Evolutionary conservation across 371 early-diverging fungal species (phyloP).

Genomic region (Nematocida minor): DNA sequence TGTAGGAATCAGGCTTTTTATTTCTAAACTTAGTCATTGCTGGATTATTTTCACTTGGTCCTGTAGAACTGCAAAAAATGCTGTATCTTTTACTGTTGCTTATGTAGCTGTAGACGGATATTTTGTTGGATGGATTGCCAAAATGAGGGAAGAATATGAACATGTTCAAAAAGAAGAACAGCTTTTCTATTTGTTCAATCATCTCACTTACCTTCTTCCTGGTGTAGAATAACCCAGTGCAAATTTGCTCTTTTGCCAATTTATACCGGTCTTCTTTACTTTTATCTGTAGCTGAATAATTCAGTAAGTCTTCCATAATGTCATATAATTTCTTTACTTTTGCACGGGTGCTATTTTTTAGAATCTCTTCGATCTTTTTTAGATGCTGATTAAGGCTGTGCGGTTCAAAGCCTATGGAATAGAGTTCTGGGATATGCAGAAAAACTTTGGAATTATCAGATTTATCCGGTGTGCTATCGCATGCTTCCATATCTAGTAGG

Average conservation of each 20-base stretch:
- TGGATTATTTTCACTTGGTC: not conserved
- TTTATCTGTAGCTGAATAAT: not conserved
- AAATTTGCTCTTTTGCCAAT: not conserved
- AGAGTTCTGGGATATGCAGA: too few relatives aligned
- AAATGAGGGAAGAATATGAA: not conserved
- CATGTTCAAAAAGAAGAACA: not conserved
- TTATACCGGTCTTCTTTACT: not conserved
- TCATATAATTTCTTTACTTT: too few relatives aligned
- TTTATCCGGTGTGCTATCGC: too few relatives aligned
- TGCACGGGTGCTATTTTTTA: too few relatives aligned
- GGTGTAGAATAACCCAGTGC: not conserved
- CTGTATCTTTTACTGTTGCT: not conserved
- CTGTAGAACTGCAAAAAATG: not conserved
- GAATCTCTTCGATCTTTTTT: too few relatives aligned
- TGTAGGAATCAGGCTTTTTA: too few relatives aligned
- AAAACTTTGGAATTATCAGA: too few relatives aligned
- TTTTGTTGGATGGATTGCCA: not conserved
- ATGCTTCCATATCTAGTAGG: too few relatives aligned
- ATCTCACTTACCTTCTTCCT: not conserved
- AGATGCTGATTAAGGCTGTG: too few relatives aligned
- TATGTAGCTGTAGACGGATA: not conserved
- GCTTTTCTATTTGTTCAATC: not conserved
- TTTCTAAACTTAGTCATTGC: not conserved
- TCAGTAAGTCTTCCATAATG: too few relatives aligned
- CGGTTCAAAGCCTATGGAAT: too few relatives aligned